Percentiles rank a stretch among this genome's conserved stretches.
These are phyloP conservation scores for Sporisorium sorghi DNA, from an alignment of 1,284 basidiomycete species.

Conservation along the genomic window DNA sequence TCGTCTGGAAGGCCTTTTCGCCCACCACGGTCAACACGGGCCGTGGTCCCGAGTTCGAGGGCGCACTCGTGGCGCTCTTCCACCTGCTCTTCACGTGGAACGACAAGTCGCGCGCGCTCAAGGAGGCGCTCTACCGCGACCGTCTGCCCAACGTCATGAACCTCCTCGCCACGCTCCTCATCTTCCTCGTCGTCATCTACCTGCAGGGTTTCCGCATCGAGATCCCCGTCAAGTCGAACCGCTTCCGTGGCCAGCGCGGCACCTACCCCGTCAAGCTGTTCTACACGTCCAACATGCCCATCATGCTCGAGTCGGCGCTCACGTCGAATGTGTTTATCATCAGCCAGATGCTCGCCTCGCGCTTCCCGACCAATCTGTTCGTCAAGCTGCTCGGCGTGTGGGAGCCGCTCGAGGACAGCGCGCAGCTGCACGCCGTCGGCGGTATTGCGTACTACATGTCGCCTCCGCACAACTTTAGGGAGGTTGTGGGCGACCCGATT, in stretches of 20 bases:
- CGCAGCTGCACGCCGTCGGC: slow-evolving; percentile 89
- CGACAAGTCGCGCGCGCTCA: slow-evolving; percentile 94
- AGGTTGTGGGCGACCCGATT: slow-evolving; percentile 88
- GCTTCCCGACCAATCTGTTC: slow-evolving; percentile 91
- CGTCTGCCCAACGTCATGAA: slow-evolving; percentile 98
- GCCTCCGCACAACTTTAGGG: slow-evolving; percentile 88
- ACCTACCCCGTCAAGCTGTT: slow-evolving; percentile 98
- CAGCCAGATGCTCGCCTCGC: slow-evolving; percentile 87
- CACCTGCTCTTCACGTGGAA: slow-evolving; percentile 98
- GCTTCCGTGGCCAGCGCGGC: slow-evolving; percentile 92
- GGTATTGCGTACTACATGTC: slow-evolving; percentile 98
- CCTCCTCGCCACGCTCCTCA: slow-evolving; percentile 87
- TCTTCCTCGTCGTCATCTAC: slow-evolving; percentile 96
- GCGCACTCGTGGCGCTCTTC: slow-evolving; percentile 94
- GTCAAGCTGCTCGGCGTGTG: slow-evolving; percentile 92
- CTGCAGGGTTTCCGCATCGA: slow-evolving; percentile 98
- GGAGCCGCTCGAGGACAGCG: slow-evolving; percentile 95
- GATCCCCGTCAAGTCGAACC: slow-evolving; percentile 97
- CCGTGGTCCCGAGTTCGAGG: slow-evolving; percentile 97
- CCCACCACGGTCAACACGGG: slow-evolving; percentile 98
- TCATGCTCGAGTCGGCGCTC: slow-evolving; percentile 96
- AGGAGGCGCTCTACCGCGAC: slow-evolving; percentile 98
- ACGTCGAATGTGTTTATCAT: slow-evolving; percentile 96
- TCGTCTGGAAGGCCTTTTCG: slow-evolving; percentile 99
- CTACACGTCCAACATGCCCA: slow-evolving; percentile 99